Evolutionary conservation across 2,329 filamentous ascomycete genomes (phyloP).

Genomic region (Neoascochyta sp.): DNA sequence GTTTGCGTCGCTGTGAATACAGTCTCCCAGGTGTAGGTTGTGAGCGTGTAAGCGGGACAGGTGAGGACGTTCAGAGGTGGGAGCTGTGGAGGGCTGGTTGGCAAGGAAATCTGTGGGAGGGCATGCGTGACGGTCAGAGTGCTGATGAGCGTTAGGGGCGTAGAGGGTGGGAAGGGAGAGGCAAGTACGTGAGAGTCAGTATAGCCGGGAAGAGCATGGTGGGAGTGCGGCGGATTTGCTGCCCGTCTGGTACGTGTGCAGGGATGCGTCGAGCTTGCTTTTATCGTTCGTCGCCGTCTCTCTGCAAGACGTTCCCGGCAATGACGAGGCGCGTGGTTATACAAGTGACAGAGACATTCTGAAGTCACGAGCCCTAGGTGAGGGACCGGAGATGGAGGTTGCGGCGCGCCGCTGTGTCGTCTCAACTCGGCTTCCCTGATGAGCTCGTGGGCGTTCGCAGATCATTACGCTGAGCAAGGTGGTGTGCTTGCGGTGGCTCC

Average conservation of each 20-base stretch:
- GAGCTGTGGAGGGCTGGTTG: constrained; percentile 3
- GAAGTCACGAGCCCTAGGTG: constrained; percentile 4
- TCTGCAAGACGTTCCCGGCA: neutral
- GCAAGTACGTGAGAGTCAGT: neutral
- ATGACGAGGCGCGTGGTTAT: neutral
- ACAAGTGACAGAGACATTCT: neutral
- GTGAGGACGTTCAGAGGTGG: constrained; percentile 7
- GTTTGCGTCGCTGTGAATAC: constrained; percentile 6
- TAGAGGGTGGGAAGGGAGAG: neutral
- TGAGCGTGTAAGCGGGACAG: constrained; percentile 11
- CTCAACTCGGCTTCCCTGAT: too few species aligned
- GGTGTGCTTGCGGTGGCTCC: too few species aligned
- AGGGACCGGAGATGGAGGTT: constrained; percentile 1
- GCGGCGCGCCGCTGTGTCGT: constrained; percentile 3
- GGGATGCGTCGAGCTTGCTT: too few species aligned
- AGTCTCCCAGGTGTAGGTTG: constrained; percentile 7
- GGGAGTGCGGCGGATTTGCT: neutral
- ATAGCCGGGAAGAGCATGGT: neutral
- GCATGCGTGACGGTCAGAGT: constrained; percentile 1
- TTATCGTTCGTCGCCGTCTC: too few species aligned
- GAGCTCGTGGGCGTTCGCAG: too few species aligned
- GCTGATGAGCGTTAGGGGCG: constrained; percentile 5
- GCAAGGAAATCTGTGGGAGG: constrained; percentile 1
- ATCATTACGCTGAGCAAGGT: constrained; percentile 2
- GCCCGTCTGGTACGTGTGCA: neutral